These are phyloP conservation scores for Kwoniella sp. DNA, from an alignment of 768 basidiomycete genomes.

Conservation along the genomic window DNA sequence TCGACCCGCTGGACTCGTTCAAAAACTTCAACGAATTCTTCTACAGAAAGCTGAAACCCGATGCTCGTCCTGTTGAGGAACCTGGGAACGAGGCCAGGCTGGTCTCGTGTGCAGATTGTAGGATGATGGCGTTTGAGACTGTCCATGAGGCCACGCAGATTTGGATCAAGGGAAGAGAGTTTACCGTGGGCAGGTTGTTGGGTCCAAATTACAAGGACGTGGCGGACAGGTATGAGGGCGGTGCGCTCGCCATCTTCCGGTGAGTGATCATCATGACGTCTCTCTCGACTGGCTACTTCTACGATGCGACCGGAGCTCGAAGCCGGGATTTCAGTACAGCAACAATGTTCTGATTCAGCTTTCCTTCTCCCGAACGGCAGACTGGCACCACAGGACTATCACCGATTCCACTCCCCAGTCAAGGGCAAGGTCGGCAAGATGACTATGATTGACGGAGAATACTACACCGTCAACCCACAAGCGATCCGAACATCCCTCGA, in stretches of 20 bases:
- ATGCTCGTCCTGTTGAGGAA: conserved; percentile 72
- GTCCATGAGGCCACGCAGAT: conserved; percentile 81
- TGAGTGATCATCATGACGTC: conserved; percentile 15
- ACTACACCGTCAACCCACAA: conserved; percentile 98
- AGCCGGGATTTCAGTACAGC: background rate
- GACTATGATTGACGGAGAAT: conserved; percentile 83
- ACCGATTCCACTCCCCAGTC: conserved; percentile 68
- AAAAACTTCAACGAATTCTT: conserved; percentile 94
- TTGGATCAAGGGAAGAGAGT: conserved; percentile 98
- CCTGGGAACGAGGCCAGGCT: conserved; percentile 75
- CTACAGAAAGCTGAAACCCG: conserved; percentile 78
- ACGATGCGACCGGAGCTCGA: no score
- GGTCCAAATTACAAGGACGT: conserved; percentile 75
- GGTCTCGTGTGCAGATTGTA: conserved; percentile 90
- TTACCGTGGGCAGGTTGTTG: conserved; percentile 75
- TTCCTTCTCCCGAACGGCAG: conserved; percentile 11
- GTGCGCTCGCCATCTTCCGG: conserved; percentile 85
- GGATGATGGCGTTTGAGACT: conserved; percentile 90
- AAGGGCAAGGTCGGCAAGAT: conserved; percentile 69
- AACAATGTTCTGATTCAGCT: background rate
- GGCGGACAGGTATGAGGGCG: conserved; percentile 72
- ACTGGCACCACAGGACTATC: conserved; percentile 73
- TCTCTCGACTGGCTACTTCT: background rate
- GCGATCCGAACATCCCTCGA: conserved; percentile 87
- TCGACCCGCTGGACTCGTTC: conserved; percentile 80